These are phyloP conservation scores for Gomphus bonarii DNA, from an alignment of 1,284 basidiomycete genomes.

Conservation along the genomic window DNA sequence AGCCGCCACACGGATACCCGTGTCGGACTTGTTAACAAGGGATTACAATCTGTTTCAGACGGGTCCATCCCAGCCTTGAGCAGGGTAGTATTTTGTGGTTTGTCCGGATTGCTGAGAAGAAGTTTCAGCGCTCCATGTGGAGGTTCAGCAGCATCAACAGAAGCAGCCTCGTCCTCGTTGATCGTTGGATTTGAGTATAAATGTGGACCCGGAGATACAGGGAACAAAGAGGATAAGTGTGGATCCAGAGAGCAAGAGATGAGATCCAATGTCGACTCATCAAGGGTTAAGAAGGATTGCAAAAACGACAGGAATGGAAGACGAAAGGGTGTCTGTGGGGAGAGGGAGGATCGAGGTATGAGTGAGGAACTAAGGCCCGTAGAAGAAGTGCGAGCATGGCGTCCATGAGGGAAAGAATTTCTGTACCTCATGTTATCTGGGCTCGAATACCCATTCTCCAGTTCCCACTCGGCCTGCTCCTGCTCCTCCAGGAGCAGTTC, in stretches of 20 bases:
- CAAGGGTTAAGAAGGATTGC: not conserved
- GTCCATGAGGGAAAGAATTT: not conserved
- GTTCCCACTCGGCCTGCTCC: not conserved
- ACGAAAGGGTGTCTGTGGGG: slow-evolving; percentile 1
- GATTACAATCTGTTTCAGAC: not conserved
- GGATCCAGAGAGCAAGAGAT: not conserved
- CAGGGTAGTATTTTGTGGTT: not conserved
- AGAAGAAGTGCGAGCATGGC: not conserved
- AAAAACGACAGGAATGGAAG: not conserved
- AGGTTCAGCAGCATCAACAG: not conserved
- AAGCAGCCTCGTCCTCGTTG: not conserved
- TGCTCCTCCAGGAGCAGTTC: not conserved
- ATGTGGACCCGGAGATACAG: not conserved
- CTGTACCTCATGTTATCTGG: not conserved
- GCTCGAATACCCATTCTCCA: not conserved
- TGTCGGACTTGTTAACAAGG: not conserved
- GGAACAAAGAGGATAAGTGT: not conserved
- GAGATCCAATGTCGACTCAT: slow-evolving; percentile 3
- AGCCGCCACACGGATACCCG: not conserved
- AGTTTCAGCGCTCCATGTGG: not conserved
- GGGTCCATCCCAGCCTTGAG: not conserved
- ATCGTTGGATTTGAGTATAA: not conserved
- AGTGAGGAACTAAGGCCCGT: not conserved
- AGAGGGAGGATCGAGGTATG: not conserved
- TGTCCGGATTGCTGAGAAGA: not conserved